Evolutionary conservation across 331 rosid species (phyloP).

Genomic region (Phaseolus coccineus): DNA sequence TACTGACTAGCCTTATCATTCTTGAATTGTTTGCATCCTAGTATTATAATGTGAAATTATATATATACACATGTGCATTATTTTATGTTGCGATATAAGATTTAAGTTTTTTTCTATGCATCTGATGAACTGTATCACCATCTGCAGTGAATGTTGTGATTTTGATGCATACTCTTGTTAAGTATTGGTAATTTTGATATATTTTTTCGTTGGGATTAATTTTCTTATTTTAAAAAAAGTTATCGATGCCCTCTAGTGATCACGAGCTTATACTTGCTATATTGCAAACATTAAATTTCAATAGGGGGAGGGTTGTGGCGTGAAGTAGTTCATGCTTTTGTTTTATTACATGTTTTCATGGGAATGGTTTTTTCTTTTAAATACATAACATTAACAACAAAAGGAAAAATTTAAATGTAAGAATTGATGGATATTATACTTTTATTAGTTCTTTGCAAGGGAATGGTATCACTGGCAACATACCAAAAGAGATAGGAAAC

Average conservation of each 20-base stretch:
- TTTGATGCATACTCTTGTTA: conserved; percentile 12
- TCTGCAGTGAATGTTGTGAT: neutral
- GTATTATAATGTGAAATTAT: conserved; percentile 23
- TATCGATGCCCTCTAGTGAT: neutral
- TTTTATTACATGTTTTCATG: neutral
- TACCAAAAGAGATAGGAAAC: conserved; percentile 81
- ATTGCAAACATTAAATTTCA: neutral
- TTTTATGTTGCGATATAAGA: neutral
- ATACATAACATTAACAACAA: conserved; percentile 14
- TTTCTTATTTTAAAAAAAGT: neutral
- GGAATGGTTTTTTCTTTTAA: neutral
- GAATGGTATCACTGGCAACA: conserved; percentile 71
- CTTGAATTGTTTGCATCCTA: conserved; percentile 25
- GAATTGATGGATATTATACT: conserved; percentile 35
- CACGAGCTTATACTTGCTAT: neutral
- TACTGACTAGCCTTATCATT: conserved; percentile 9
- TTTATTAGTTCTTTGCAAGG: conserved; percentile 78
- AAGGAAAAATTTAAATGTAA: conserved; percentile 5
- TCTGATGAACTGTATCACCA: conserved; percentile 16
- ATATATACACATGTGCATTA: neutral
- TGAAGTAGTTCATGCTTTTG: conserved; percentile 20
- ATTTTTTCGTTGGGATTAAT: neutral
- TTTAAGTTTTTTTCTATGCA: neutral
- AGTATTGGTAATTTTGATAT: conserved; percentile 8
- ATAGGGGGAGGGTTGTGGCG: neutral